Base-by-base conservation (phyloP, 805 yeast species). In the Zygosaccharomyces siamensis region DNA sequence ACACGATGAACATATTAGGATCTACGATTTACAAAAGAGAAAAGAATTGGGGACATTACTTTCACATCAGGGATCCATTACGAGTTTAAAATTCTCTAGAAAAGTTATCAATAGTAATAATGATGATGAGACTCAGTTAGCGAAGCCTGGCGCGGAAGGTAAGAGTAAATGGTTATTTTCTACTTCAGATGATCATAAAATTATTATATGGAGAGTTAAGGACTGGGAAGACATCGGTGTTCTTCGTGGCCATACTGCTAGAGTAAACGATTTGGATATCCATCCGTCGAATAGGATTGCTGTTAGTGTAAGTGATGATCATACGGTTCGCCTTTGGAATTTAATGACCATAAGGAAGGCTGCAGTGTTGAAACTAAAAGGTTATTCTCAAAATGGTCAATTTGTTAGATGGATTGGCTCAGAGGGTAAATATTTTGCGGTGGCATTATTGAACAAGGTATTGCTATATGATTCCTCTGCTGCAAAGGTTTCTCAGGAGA, bases 301-400 rank as follows among this genome's bases (percentile, higher is more conserved):
- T 5, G 78, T 93, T 24, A 84, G 95, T 51, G 96, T 89, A 4
- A 87, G 95, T 49, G 82, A 78, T 26, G 99, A 93, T 67, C 79
- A 79, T 53, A 85, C 95, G 5, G 76, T 93, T 32, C 75, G 92
- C 61, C 74, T 93, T 50, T 93, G 99, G 99, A 93, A 93, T 64
- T 73, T 93, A 56, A 92, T 93, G 98, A 92, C 97, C 1, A 93
- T 89, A 11, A 86, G 87, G 64, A 90, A 89, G 68, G 98, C 98
- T 16, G 90, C 96, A 1, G 74, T 79, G 8, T 71, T 90, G 67
- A 89, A 86, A 61, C 70, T 86, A 51, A 83, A 77, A 62, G 79
- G 75, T 51, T 86, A 83, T 61, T 81, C 84, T 55, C 86, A 84
- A 67, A 69, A 74, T 48, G 85, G 83, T 39, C 83, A 81, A 52